Evolutionary conservation across 257 asterid species (phyloP).

Genomic region (Plantago ovata): DNA sequence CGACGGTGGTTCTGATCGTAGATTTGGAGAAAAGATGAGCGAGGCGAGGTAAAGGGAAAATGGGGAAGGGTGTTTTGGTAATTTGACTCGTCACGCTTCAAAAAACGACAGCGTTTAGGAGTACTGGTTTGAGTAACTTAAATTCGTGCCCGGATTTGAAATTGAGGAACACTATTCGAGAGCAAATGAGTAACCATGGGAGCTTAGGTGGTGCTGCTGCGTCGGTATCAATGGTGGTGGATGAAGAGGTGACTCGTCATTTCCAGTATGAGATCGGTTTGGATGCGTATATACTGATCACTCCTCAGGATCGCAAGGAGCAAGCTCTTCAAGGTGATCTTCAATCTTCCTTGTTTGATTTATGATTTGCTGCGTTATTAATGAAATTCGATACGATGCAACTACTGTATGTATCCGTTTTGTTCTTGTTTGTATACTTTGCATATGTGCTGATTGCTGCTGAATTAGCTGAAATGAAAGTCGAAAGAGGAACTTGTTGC

Average conservation of each 20-base stretch:
- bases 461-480: too few species aligned
- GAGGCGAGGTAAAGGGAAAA: not conserved
- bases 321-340: slow-evolving; percentile 55
- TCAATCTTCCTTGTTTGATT: slow-evolving; percentile 13
- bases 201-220: slow-evolving; percentile 31
- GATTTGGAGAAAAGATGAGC: too few species aligned
- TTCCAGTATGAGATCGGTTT: slow-evolving; percentile 30
- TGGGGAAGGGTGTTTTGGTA: not conserved
- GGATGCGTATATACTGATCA: slow-evolving; percentile 33
- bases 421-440: too few species aligned
- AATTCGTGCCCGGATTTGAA: slow-evolving; percentile 9
- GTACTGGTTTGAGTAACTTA: too few species aligned
- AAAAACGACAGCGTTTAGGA: too few species aligned
- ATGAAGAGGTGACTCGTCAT: slow-evolving; percentile 38
- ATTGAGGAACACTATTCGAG: not conserved
- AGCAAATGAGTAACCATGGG: slow-evolving; percentile 20
- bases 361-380: not conserved
- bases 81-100: not conserved
- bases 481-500: too few species aligned
- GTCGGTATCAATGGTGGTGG: slow-evolving; percentile 40
- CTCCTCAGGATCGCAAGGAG: slow-evolving; percentile 68
- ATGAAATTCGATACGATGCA: too few species aligned
- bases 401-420: too few species aligned
- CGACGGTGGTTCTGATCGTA: not conserved
- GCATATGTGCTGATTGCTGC: too few species aligned